Evolutionary conservation across 2,329 filamentous ascomycete genomes (phyloP), one percentile per base, ranked within the genome.

Genomic region (Leptodontidium sp.): DNA sequence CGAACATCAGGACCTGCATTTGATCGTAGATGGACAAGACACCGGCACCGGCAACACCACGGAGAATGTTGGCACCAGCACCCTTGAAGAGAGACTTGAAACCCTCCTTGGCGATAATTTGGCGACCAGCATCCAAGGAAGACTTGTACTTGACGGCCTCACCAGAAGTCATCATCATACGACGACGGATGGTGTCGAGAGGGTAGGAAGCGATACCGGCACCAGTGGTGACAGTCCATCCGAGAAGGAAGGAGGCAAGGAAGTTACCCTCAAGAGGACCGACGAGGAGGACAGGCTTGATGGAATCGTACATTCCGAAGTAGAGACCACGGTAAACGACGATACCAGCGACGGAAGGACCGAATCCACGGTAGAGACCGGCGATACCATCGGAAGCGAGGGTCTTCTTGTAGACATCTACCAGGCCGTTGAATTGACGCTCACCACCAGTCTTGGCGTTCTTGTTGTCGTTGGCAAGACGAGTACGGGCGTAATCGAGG

Each of bases 291-390:
- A 98, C 93, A 79, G 96, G 96, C 94, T 99, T 99, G 90, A 99
- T 91, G 79, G 96, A 99, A 88, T 99, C 96, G 94, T 99, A 99
- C 92, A 99, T 92, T 84, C 96, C 96, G 92, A 99, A 99, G 94
- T 99, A 99, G 80, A 99, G 94, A 98, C 96, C 96, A 93, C 96
- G 96, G 93, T 99, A 99, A 87, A 99, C 96, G 81, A 99, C 86
- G 85, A 99, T 99, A 92, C 96, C 96, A 85, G 92, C 90, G 82
- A 99, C 96, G 81, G 96, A 99, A 84, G 97, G 96, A 90, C 94
- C 94, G 93, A 99, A 99, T 90, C 96, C 96, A 97, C 96, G 96
- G 93, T 99, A 99, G 82, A 99, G 94, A 97, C 96, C 96, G 82
- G 91, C 92, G 87, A 99, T 89, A 97, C 96, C 96, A 84, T 99